Evolutionary conservation across 2,329 filamentous ascomycete genomes (phyloP).

Genomic region (Chaetoscypha palmicola): DNA sequence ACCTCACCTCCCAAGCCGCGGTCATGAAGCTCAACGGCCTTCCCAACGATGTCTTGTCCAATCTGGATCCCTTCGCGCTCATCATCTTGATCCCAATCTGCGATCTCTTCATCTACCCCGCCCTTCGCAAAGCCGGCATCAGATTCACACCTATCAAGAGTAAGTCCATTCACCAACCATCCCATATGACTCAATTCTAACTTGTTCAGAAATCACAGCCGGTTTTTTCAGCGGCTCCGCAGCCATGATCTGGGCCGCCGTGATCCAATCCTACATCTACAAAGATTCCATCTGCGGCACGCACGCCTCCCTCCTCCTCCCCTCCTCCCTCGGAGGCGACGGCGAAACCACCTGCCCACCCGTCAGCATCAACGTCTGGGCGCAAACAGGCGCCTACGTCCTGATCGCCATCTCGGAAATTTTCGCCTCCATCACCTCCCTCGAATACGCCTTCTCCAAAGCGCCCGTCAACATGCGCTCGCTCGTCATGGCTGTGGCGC

Average conservation of each 20-base stretch:
- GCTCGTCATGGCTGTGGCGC: conserved; percentile 61
- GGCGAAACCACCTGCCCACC: conserved; percentile 36
- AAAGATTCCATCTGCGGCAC: conserved; percentile 52
- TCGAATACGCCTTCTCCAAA: conserved; percentile 72
- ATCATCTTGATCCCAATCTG: conserved; percentile 69
- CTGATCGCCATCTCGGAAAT: conserved; percentile 52
- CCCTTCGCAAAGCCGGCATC: conserved; percentile 55
- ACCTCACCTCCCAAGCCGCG: conserved; percentile 56
- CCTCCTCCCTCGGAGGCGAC: no score
- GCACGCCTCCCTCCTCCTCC: conserved; percentile 39
- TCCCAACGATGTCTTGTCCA: conserved; percentile 71
- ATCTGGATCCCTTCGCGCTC: conserved; percentile 68
- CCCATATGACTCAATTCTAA: neutral
- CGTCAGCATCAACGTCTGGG: conserved; percentile 58
- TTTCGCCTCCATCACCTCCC: conserved; percentile 59
- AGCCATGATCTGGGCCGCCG: conserved; percentile 52
- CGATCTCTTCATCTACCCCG: conserved; percentile 63
- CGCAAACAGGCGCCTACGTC: conserved; percentile 40
- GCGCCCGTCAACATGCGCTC: conserved; percentile 75
- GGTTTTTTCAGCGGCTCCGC: conserved; percentile 61
- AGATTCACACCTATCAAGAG: conserved; percentile 67
- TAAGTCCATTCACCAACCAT: neutral
- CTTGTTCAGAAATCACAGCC: conserved; percentile 46
- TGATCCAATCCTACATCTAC: conserved; percentile 60
- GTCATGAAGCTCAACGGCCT: conserved; percentile 62